Conservation (phyloP, 2,329 filamentous ascomycete species). For the Sclerotinia nivalis region DNA sequence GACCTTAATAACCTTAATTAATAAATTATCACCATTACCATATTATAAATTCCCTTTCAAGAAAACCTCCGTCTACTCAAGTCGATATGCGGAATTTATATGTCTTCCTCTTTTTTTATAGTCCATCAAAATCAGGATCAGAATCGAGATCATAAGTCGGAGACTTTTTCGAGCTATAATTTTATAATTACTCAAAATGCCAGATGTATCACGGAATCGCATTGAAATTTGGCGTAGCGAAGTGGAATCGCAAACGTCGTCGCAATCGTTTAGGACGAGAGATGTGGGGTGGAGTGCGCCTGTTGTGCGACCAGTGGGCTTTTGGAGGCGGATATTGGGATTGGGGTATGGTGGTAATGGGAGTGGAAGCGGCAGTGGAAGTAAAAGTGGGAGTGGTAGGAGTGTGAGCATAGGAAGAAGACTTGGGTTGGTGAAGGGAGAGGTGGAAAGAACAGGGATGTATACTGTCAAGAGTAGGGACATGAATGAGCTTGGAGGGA, state of each 20-base stretch:
- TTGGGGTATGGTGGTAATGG: background rate
- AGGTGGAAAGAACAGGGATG: slow-evolving; percentile 20
- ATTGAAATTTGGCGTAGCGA: slow-evolving; percentile 22
- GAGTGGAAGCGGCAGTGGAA: background rate
- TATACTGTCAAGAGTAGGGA: slow-evolving; percentile 18
- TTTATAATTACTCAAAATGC: slow-evolving; percentile 10
- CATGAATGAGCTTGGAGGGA: background rate
- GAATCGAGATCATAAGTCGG: slow-evolving; percentile 1
- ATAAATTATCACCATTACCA: background rate
- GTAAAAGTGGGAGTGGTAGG: background rate
- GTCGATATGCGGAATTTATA: background rate
- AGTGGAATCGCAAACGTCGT: slow-evolving; percentile 19
- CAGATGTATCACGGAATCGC: slow-evolving; percentile 11
- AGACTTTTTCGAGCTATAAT: background rate
- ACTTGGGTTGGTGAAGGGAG: slow-evolving; percentile 13
- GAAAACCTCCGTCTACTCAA: background rate
- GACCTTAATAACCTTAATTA: background rate
- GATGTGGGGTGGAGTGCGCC: slow-evolving; percentile 1
- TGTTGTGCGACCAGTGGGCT: background rate
- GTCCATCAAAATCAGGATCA: too few species aligned
- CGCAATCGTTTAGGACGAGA: background rate
- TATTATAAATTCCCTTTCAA: background rate
- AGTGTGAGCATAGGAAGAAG: background rate
- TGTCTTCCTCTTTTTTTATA: background rate
- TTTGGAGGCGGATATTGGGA: slow-evolving; percentile 12